These are phyloP conservation scores for Candida parachauliodes DNA, from an alignment of 805 yeast species.

Conservation along the genomic window DNA sequence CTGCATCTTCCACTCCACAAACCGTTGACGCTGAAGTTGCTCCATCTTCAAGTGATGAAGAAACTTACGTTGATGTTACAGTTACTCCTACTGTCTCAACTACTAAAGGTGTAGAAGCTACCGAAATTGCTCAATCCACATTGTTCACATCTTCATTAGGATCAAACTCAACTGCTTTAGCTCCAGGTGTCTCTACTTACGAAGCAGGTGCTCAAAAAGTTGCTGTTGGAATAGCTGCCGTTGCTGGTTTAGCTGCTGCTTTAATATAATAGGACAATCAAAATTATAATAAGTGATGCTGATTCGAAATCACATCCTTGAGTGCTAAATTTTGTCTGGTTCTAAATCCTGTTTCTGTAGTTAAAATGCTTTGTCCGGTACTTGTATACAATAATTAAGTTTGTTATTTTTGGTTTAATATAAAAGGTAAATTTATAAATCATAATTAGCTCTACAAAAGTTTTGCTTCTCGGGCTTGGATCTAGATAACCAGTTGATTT, in stretches of 20 bases:
- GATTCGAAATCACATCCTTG: too few species aligned
- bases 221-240: constrained; percentile 36
- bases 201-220: constrained; percentile 26
- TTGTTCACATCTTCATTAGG: constrained; percentile 24
- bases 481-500: too few species aligned
- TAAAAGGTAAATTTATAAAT: constrained; percentile 3
- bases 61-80: constrained; percentile 44
- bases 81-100: constrained; percentile 46
- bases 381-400: not conserved
- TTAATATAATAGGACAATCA: constrained; percentile 22
- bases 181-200: constrained; percentile 22
- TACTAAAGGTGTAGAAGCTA: constrained; percentile 46
- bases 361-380: constrained; percentile 2
- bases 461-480: too few species aligned
- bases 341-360: too few species aligned
- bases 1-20: constrained; percentile 12
- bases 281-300: not conserved
- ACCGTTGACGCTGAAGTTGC: constrained; percentile 8
- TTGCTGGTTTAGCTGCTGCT: constrained; percentile 40
- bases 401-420: not conserved
- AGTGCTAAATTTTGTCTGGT: too few species aligned
- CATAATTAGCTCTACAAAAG: not conserved
- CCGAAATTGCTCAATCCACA: constrained; percentile 35
- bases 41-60: constrained; percentile 13
- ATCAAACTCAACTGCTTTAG: constrained; percentile 13